phyloP scores from a whole-genome alignment of 2,329 filamentous ascomycete genomes.

The Botrytis sinoallii region DNA sequence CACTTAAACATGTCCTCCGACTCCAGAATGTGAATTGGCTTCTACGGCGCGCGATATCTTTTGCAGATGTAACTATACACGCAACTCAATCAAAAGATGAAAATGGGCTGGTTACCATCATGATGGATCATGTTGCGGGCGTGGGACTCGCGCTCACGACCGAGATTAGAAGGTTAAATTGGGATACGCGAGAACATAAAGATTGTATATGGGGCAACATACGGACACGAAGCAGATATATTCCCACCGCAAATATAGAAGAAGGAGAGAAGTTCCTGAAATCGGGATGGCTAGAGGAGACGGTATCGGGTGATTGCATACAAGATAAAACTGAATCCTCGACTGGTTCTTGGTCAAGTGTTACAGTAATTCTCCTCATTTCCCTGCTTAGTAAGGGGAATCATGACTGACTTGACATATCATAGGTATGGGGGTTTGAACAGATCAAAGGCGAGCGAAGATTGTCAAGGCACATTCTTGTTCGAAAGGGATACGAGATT shows the following conservation, averaged over 20 bases:
- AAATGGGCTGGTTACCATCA: background rate
- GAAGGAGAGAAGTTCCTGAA: background rate
- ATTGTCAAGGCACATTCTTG: background rate
- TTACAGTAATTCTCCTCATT: background rate
- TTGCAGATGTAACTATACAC: background rate
- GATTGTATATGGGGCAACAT: background rate
- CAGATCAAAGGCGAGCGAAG: background rate
- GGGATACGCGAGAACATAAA: background rate
- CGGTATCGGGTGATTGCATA: background rate
- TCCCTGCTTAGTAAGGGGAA: background rate
- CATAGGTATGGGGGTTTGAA: constrained; percentile 3
- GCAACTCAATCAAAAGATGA: background rate
- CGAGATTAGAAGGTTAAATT: background rate
- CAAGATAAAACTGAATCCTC: background rate
- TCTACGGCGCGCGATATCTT: background rate
- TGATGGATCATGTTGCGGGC: background rate
- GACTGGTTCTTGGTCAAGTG: background rate
- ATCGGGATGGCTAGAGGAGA: background rate
- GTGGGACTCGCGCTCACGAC: background rate
- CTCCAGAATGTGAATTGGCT: background rate
- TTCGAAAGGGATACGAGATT: constrained; percentile 3
- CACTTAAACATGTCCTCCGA: background rate
- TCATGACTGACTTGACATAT: background rate
- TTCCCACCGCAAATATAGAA: background rate
- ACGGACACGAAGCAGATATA: background rate